Conservation (phyloP, 257 asterid species). For the Rehmannia glutinosa region DNA sequence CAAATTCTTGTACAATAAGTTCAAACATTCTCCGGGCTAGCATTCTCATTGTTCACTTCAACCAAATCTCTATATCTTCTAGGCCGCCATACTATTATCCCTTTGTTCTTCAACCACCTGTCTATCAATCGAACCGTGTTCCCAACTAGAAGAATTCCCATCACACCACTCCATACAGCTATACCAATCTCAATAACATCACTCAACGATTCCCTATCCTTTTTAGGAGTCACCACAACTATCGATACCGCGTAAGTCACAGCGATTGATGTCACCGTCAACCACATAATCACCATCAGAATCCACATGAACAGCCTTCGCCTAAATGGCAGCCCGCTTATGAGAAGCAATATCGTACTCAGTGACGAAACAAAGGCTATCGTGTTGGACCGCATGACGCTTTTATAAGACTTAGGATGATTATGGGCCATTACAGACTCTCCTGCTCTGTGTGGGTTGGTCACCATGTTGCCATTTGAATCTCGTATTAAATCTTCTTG, state of each 20-base stretch:
- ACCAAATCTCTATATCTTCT: background rate
- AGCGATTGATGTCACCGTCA: conserved; percentile 34
- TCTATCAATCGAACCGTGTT: conserved; percentile 31
- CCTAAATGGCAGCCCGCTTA: conserved; percentile 50
- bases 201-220: conserved; percentile 15
- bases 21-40: conserved; percentile 21
- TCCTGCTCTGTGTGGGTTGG: conserved; percentile 31
- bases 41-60: background rate
- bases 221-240: conserved; percentile 29
- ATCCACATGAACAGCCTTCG: conserved; percentile 36
- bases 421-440: conserved; percentile 43
- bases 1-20: no score
- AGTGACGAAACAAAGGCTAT: conserved; percentile 49
- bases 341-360: conserved; percentile 46
- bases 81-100: conserved; percentile 11
- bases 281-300: conserved; percentile 60
- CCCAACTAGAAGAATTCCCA: conserved; percentile 39
- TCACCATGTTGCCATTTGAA: background rate
- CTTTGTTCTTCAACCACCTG: conserved; percentile 27
- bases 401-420: conserved; percentile 18
- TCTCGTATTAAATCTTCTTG: conserved; percentile 6
- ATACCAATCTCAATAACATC: no score
- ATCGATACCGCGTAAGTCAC: conserved; percentile 35
- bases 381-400: conserved; percentile 35
- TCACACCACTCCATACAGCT: no score